These are phyloP conservation scores for Monosporozyma aquatica DNA, from an alignment of 805 yeast species.

Conservation along the genomic window DNA sequence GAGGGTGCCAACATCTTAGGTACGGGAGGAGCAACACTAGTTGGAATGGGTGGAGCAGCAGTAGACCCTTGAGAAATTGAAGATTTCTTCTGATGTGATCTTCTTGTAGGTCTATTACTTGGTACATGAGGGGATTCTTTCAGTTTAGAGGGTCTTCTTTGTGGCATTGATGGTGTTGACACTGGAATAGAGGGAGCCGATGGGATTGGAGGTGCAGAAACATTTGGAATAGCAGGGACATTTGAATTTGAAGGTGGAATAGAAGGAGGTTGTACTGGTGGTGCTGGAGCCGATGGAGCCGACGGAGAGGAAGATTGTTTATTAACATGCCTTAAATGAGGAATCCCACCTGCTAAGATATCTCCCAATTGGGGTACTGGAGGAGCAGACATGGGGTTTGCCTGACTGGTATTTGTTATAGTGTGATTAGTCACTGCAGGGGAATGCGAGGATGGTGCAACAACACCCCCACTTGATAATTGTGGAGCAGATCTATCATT, in stretches of 20 bases:
- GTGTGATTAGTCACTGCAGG: slow-evolving; percentile 19
- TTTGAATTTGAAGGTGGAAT: slow-evolving; percentile 13
- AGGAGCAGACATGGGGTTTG: slow-evolving; percentile 10
- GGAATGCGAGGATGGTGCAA: slow-evolving; percentile 6
- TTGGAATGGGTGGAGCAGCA: slow-evolving; percentile 20
- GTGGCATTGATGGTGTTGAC: slow-evolving; percentile 12
- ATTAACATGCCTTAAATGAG: slow-evolving; percentile 49
- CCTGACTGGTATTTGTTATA: background rate
- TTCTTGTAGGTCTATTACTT: slow-evolving; percentile 13
- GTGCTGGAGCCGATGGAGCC: slow-evolving; percentile 10
- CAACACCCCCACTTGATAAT: slow-evolving; percentile 34
- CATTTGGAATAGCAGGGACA: slow-evolving; percentile 10
- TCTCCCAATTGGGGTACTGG: slow-evolving; percentile 29
- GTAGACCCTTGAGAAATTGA: slow-evolving; percentile 7
- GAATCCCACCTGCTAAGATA: slow-evolving; percentile 61
- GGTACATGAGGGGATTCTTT: slow-evolving; percentile 16
- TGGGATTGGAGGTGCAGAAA: slow-evolving; percentile 8
- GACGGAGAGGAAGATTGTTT: background rate
- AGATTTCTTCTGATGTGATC: slow-evolving; percentile 9
- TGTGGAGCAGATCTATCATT: slow-evolving; percentile 57
- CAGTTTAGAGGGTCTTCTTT: slow-evolving; percentile 8
- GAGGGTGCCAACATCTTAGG: slow-evolving; percentile 24
- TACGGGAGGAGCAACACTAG: slow-evolving; percentile 15
- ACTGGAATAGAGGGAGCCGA: background rate
- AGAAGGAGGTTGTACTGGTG: slow-evolving; percentile 10